Percentiles rank a stretch among this genome's conserved stretches.
Evolutionary conservation across 75 land plant species (phyloP).

Genomic region (Cunninghamia lanceolata): DNA sequence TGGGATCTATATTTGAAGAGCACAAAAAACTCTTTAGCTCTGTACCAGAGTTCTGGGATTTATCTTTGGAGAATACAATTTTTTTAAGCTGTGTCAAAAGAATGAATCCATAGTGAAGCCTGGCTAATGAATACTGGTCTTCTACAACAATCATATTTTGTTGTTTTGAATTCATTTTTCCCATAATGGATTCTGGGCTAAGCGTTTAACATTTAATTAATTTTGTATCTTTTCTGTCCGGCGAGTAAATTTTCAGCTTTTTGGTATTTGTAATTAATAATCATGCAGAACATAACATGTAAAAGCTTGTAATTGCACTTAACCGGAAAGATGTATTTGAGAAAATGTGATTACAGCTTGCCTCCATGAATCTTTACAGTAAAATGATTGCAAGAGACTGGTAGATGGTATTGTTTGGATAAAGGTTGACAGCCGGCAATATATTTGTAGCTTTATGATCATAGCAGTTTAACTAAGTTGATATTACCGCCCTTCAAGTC

Average conservation of each 20-base stretch:
- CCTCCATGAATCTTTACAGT: neutral
- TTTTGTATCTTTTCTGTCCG: neutral
- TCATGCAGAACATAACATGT: neutral
- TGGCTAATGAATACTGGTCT: too few species aligned
- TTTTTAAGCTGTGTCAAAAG: too few species aligned
- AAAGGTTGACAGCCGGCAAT: neutral
- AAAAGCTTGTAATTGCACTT: neutral
- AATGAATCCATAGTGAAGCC: neutral
- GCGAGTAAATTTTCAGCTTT: too few species aligned
- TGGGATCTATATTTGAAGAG: neutral
- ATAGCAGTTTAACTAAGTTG: neutral
- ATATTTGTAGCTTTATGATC: neutral
- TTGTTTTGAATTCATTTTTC: neutral
- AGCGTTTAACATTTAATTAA: neutral
- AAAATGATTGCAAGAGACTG: neutral
- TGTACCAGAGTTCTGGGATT: neutral
- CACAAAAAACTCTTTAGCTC: neutral
- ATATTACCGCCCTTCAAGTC: neutral
- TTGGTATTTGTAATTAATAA: too few species aligned
- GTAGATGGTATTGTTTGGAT: neutral
- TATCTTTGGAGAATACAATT: too few species aligned
- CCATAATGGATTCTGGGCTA: too few species aligned
- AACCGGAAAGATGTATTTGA: neutral
- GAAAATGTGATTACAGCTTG: neutral
- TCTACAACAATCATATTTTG: neutral